A percentile compares a stretch with the other conserved stretches of the same genome.
Evolutionary conservation across 2,329 filamentous ascomycete genomes (phyloP).

Genomic region (Epichloe typhina): DNA sequence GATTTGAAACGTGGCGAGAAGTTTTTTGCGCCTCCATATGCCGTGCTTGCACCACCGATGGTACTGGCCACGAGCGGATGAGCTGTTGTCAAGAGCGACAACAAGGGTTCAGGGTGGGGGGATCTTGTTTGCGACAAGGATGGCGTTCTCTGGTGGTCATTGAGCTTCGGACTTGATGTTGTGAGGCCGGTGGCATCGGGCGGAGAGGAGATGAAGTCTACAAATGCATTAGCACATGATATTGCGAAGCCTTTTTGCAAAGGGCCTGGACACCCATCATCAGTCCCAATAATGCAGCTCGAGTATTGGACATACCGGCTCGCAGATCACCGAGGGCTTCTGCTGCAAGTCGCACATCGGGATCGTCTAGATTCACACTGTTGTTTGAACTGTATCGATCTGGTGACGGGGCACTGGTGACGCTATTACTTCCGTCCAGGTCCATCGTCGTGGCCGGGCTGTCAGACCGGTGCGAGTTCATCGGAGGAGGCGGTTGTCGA

Average conservation of each 20-base stretch:
- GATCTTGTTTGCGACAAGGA: conserved; percentile 16
- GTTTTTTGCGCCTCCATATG: conserved; percentile 78
- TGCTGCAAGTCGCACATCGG: conserved; percentile 56
- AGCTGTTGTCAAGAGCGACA: conserved; percentile 76
- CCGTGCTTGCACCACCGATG: conserved; percentile 71
- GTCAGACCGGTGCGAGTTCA: conserved; percentile 23
- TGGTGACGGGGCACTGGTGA: conserved; percentile 30
- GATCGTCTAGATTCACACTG: conserved; percentile 46
- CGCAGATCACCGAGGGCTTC: conserved; percentile 64
- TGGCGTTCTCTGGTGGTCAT: conserved; percentile 1
- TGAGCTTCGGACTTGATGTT: conserved; percentile 21
- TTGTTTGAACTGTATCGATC: conserved; percentile 31
- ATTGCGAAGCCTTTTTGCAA: background rate
- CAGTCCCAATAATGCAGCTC: background rate
- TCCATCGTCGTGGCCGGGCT: conserved; percentile 34
- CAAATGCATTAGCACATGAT: background rate
- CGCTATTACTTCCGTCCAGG: conserved; percentile 27
- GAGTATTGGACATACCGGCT: conserved; percentile 36
- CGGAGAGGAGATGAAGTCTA: conserved; percentile 56
- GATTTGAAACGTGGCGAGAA: conserved; percentile 81
- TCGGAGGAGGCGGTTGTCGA: conserved; percentile 12
- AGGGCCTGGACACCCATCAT: background rate
- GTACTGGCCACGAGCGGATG: conserved; percentile 78
- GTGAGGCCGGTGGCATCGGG: conserved; percentile 31
- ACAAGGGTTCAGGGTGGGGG: conserved; percentile 59